These are phyloP conservation scores for Physcomitrium patens DNA, from an alignment of 225 moss, liverwort and hornwort genomes.

Conservation along the genomic window DNA sequence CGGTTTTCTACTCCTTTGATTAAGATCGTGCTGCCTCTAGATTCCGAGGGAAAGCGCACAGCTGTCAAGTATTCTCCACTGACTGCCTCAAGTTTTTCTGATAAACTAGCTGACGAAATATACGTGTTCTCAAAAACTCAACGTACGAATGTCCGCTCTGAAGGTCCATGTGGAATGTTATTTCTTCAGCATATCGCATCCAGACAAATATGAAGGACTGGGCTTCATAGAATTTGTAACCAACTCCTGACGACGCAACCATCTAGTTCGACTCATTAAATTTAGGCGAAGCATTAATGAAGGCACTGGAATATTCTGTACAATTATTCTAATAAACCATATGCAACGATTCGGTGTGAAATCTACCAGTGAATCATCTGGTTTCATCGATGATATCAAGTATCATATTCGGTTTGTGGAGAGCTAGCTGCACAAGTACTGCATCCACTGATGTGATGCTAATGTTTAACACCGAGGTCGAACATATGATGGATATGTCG, in stretches of 20 bases:
- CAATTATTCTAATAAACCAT: too few species aligned
- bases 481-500: conserved; percentile 52
- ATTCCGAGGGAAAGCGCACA: conserved; percentile 84
- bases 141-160: conserved; percentile 48
- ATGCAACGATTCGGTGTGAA: neutral
- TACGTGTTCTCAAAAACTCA: conserved; percentile 60
- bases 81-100: conserved; percentile 73
- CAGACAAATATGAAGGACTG: neutral
- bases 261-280: too few species aligned
- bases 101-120: conserved; percentile 82
- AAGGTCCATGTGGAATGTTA: conserved; percentile 27
- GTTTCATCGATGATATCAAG: neutral
- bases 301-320: neutral
- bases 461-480: conserved; percentile 49
- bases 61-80: conserved; percentile 83
- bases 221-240: too few species aligned
- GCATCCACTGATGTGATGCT: conserved; percentile 12
- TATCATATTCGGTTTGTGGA: neutral
- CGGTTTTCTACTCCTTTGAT: conserved; percentile 82
- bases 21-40: conserved; percentile 75
- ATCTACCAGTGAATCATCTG: neutral
- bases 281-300: neutral
- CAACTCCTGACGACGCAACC: too few species aligned
- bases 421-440: neutral
- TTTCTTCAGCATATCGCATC: neutral